Evolutionary conservation across 2,329 filamentous ascomycete species (phyloP).

Genomic region (Beauveria asiatica): DNA sequence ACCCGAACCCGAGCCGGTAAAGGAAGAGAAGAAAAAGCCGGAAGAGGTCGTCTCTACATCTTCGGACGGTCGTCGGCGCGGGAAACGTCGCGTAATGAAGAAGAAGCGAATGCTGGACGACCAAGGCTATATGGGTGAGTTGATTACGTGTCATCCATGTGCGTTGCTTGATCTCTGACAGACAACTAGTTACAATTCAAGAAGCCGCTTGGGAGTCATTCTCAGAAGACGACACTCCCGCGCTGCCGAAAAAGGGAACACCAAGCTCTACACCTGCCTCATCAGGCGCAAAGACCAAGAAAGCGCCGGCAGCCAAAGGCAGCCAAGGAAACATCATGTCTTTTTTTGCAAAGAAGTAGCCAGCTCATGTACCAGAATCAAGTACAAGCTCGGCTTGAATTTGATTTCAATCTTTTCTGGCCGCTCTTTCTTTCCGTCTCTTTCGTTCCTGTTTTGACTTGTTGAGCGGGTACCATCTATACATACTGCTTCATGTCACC

Average conservation of each 20-base stretch:
- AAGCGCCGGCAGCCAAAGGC: constrained; percentile 43
- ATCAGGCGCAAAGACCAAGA: constrained; percentile 44
- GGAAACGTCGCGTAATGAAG: constrained; percentile 72
- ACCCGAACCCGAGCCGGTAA: constrained; percentile 20
- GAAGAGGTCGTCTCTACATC: constrained; percentile 45
- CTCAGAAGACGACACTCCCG: constrained; percentile 72
- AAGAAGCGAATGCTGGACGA: constrained; percentile 83
- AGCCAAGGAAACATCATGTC: constrained; percentile 81
- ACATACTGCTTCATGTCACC: constrained; percentile 1
- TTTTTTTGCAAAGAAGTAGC: constrained; percentile 79
- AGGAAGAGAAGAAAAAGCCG: constrained; percentile 35
- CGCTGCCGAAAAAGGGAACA: constrained; percentile 45
- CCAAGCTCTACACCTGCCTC: constrained; percentile 34
- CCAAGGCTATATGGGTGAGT: constrained; percentile 77
- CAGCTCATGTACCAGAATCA: not conserved
- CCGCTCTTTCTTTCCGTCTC: not conserved
- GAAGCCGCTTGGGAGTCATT: constrained; percentile 85
- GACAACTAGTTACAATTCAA: constrained; percentile 65
- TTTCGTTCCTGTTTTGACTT: not conserved
- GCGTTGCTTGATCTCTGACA: not conserved
- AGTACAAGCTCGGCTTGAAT: not conserved
- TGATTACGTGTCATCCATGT: not conserved
- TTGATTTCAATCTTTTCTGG: not conserved
- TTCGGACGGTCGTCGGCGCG: constrained; percentile 58
- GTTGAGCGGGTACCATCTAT: not conserved